Evolutionary conservation across 2,329 filamentous ascomycete genomes (phyloP).

Genomic region (Salinomyces thailandicus): DNA sequence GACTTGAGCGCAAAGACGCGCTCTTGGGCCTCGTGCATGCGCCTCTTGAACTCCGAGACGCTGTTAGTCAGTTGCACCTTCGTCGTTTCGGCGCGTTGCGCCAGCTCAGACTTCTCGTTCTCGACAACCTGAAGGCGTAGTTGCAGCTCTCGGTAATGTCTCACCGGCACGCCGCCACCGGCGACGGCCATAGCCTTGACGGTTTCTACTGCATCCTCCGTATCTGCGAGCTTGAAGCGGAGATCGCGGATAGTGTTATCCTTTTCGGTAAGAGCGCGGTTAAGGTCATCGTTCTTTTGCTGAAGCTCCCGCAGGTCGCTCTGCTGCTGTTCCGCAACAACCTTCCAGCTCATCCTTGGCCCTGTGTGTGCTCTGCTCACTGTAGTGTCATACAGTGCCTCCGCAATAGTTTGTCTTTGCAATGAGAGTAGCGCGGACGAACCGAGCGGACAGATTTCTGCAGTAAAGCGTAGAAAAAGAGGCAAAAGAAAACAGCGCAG

Average conservation of each 20-base stretch:
- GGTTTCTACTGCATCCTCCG: neutral
- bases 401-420: no score
- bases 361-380: no score
- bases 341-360: neutral
- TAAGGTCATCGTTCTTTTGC: neutral
- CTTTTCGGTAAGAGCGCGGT: neutral
- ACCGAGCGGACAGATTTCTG: no score
- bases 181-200: neutral
- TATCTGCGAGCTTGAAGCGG: neutral
- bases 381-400: no score
- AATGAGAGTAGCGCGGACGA: no score
- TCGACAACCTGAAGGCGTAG: neutral
- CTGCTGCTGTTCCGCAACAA: conserved; percentile 1
- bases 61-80: neutral
- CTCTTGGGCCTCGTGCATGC: neutral
- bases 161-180: neutral
- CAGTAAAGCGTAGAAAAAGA: neutral
- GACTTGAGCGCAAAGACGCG: neutral
- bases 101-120: neutral
- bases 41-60: neutral
- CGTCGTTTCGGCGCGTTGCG: neutral
- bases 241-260: neutral
- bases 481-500: neutral
- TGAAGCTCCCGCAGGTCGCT: neutral
- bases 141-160: neutral